A percentile compares a stretch with the other conserved stretches of the same genome.
Evolutionary conservation across 805 yeast species (phyloP).

Genomic region (Pichia californica): DNA sequence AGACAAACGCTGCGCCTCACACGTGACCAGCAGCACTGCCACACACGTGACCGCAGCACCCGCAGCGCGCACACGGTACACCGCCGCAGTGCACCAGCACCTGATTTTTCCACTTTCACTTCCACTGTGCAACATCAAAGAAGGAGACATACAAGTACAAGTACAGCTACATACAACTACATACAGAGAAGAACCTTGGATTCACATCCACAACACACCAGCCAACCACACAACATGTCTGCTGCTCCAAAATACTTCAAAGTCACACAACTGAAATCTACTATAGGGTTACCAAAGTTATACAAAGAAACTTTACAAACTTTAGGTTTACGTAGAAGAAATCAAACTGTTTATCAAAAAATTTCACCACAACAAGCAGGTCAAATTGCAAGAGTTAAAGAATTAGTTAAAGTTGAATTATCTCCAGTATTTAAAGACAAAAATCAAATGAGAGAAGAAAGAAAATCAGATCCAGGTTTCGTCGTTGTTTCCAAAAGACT

Average conservation of each 20-base stretch:
- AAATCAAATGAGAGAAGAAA: conserved; percentile 43
- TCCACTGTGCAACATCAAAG: too few relatives aligned
- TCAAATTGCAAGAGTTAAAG: conserved; percentile 75
- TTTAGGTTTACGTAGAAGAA: conserved; percentile 71
- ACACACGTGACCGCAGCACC: too few relatives aligned
- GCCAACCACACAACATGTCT: too few relatives aligned
- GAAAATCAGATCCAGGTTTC: conserved; percentile 66
- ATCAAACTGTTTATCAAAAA: conserved; percentile 63
- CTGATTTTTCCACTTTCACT: too few relatives aligned
- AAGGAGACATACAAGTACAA: too few relatives aligned
- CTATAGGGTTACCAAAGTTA: conserved; percentile 75
- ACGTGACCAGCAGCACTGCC: too few relatives aligned
- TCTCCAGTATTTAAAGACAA: conserved; percentile 48
- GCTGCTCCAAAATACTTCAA: conserved; percentile 40
- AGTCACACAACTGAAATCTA: conserved; percentile 72
- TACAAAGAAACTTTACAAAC: conserved; percentile 59
- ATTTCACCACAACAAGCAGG: conserved; percentile 82
- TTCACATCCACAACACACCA: too few relatives aligned
- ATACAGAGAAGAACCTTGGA: too few relatives aligned
- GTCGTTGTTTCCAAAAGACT: conserved; percentile 32
- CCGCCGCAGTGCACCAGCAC: too few relatives aligned
- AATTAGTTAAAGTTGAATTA: conserved; percentile 75
- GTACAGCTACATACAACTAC: too few relatives aligned
- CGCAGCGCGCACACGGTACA: too few relatives aligned
- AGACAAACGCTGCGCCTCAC: too few relatives aligned